A percentile compares a stretch with the other conserved stretches of the same genome.
Evolutionary conservation across 2,329 filamentous ascomycete genomes (phyloP).

Genomic region (Ophiostoma piceae): DNA sequence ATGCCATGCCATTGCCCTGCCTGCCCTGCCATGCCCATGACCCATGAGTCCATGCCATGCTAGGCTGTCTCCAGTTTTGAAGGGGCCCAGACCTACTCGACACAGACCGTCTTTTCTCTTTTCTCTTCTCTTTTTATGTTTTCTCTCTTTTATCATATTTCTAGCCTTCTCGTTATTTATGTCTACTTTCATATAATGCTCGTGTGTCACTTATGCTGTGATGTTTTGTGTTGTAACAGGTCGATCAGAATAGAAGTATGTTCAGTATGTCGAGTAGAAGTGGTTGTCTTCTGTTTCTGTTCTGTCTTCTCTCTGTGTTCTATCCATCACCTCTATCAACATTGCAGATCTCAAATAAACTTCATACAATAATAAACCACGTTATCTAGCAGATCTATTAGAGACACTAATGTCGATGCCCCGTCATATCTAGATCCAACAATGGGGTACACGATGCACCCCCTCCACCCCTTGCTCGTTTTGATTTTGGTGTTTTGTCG

Average conservation of each 20-base stretch:
- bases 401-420: neutral
- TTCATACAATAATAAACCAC: no score
- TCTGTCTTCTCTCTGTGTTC: no score
- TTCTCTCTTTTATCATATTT: neutral
- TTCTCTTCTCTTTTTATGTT: neutral
- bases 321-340: no score
- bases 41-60: neutral
- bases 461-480: constrained; percentile 12
- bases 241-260: neutral
- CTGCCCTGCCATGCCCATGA: no score
- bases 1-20: no score
- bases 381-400: no score
- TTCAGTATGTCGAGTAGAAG: no score
- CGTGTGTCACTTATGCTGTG: neutral
- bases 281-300: no score
- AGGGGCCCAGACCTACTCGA: constrained; percentile 10
- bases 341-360: no score
- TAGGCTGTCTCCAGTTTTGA: constrained; percentile 5
- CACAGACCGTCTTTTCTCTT: constrained; percentile 5
- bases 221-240: neutral
- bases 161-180: neutral
- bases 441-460: constrained; percentile 9
- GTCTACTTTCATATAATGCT: neutral
- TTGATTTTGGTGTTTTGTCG: neutral
- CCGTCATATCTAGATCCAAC: constrained; percentile 1